These are phyloP conservation scores for Candida parachauliodes DNA, from an alignment of 805 yeast species.

Conservation along the genomic window DNA sequence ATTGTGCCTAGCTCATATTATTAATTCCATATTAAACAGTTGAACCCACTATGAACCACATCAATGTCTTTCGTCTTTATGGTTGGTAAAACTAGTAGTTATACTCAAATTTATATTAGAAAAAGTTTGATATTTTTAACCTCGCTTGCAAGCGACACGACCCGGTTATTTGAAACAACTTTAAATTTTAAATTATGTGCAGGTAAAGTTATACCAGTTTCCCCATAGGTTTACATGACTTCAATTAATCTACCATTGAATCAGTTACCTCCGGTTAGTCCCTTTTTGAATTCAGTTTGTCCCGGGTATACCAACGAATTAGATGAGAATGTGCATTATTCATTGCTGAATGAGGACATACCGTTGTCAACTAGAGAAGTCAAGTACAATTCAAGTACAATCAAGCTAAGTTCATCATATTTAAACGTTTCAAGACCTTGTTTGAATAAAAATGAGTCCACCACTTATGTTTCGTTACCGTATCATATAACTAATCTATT, in stretches of 20 bases:
- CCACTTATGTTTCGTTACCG: slow-evolving; percentile 51
- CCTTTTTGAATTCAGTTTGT: slow-evolving; percentile 33
- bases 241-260: slow-evolving; percentile 16
- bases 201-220: too few relatives aligned
- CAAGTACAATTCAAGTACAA: slow-evolving; percentile 19
- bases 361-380: slow-evolving; percentile 8
- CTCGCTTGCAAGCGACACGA: too few relatives aligned
- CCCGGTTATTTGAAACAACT: too few relatives aligned
- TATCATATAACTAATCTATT: slow-evolving; percentile 45
- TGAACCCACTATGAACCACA: too few relatives aligned
- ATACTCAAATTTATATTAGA: too few relatives aligned
- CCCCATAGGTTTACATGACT: too few relatives aligned
- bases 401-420: slow-evolving; percentile 22
- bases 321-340: slow-evolving; percentile 33
- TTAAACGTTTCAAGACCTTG: slow-evolving; percentile 39
- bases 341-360: slow-evolving; percentile 15
- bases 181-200: too few relatives aligned
- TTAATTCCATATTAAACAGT: too few relatives aligned
- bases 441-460: slow-evolving; percentile 35
- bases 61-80: too few relatives aligned
- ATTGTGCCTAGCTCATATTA: too few relatives aligned
- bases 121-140: too few relatives aligned
- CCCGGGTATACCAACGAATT: slow-evolving; percentile 30
- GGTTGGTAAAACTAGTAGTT: too few relatives aligned
- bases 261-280: slow-evolving; percentile 24